phyloP scores from a whole-genome alignment of 192 early-diverging fungal species.

The Entophlyctis luteolus region DNA sequence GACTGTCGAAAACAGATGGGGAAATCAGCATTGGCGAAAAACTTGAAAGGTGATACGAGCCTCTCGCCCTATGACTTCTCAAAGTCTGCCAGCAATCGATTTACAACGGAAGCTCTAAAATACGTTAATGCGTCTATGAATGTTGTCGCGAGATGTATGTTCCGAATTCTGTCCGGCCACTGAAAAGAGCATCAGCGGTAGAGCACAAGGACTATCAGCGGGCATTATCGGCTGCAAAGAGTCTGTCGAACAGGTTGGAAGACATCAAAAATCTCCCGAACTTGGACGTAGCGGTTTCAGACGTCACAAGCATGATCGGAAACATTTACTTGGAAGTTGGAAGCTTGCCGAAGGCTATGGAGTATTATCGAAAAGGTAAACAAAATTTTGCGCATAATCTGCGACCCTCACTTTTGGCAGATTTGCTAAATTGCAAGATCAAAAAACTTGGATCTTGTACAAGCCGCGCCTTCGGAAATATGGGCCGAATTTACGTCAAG shows the following conservation, averaged over 20 bases:
- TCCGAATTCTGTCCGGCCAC: not conserved
- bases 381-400: not conserved
- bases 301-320: constrained; percentile 25
- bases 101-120: constrained; percentile 21
- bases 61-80: not conserved
- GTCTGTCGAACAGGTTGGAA: constrained; percentile 10
- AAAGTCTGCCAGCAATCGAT: constrained; percentile 5
- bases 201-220: constrained; percentile 8
- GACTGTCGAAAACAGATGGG: not conserved
- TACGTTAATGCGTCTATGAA: constrained; percentile 30
- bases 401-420: not conserved
- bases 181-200: constrained; percentile 5
- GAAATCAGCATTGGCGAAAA: not conserved
- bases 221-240: constrained; percentile 14
- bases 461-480: constrained; percentile 21
- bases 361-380: constrained; percentile 26
- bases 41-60: not conserved
- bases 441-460: constrained; percentile 6
- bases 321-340: constrained; percentile 29
- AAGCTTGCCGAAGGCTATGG: constrained; percentile 19
- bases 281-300: constrained; percentile 12
- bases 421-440: constrained; percentile 1
- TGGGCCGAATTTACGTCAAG: constrained; percentile 28
- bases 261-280: constrained; percentile 20
- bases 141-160: constrained; percentile 25